A percentile compares a stretch with the other conserved stretches of the same genome.
These are phyloP conservation scores for Coniochaeta ligniaria DNA, from an alignment of 2,329 filamentous ascomycete genomes.

Conservation along the genomic window DNA sequence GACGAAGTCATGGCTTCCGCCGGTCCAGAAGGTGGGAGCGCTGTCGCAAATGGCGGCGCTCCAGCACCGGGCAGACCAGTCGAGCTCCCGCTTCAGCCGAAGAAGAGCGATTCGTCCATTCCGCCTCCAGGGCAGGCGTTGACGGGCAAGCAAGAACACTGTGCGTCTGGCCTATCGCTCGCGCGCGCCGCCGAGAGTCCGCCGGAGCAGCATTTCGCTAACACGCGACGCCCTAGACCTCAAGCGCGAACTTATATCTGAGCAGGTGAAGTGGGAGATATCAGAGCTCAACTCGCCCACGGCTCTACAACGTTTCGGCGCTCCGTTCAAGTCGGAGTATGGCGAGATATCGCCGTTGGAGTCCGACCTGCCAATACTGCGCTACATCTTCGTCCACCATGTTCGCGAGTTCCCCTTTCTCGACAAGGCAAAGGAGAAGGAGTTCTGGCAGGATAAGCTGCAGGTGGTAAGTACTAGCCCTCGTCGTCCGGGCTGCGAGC, in stretches of 20 bases:
- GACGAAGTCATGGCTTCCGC: not conserved
- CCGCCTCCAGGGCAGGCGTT: conserved; percentile 44
- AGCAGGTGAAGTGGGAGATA: conserved; percentile 87
- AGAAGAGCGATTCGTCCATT: conserved; percentile 11
- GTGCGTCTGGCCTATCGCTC: conserved; percentile 39
- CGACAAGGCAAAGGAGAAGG: conserved; percentile 93
- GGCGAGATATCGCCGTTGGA: conserved; percentile 91
- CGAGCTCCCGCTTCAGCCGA: conserved; percentile 4
- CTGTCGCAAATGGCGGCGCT: not conserved
- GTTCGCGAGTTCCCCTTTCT: conserved; percentile 96
- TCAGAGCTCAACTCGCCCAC: conserved; percentile 90
- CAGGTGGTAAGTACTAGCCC: conserved; percentile 63
- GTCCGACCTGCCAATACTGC: conserved; percentile 85
- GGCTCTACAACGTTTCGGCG: conserved; percentile 88
- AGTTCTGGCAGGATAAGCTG: conserved; percentile 98
- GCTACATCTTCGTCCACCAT: conserved; percentile 97
- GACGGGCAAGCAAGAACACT: conserved; percentile 97
- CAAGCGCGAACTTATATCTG: conserved; percentile 87
- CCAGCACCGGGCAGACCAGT: not conserved
- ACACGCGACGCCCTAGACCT: conserved; percentile 53
- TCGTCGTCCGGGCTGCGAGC: not conserved
- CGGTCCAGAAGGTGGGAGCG: not conserved
- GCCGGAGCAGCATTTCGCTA: not conserved
- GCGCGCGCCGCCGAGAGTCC: not conserved
- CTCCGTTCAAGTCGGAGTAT: conserved; percentile 86